Conservation (phyloP, 495 filamentous ascomycete genomes). For the Talaromyces trachyspermus region DNA sequence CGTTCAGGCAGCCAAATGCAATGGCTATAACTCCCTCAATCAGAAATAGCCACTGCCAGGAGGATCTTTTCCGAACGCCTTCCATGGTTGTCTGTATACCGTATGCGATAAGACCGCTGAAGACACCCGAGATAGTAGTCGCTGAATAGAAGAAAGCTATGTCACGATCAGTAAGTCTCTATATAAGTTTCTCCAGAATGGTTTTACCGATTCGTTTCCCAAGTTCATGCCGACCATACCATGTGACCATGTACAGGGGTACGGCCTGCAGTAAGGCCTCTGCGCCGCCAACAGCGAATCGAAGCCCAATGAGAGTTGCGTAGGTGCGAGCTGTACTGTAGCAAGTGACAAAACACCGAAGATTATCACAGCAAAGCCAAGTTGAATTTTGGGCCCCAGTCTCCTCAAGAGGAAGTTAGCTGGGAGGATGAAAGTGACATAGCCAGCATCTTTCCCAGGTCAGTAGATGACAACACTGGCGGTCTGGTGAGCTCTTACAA, state of each 20-base stretch:
- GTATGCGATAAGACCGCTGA: constrained; percentile 10
- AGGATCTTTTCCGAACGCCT: constrained; percentile 3
- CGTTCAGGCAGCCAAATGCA: neutral
- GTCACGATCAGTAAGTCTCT: neutral
- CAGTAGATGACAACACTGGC: neutral
- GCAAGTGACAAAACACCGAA: constrained; percentile 7
- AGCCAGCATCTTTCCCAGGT: constrained; percentile 6
- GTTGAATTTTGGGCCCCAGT: constrained; percentile 9
- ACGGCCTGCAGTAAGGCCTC: neutral
- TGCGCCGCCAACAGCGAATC: constrained; percentile 9
- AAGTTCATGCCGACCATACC: constrained; percentile 9
- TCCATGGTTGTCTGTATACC: constrained; percentile 12
- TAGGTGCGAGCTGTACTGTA: constrained; percentile 7
- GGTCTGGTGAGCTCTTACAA: neutral
- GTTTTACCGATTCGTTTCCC: neutral
- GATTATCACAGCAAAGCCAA: constrained; percentile 11
- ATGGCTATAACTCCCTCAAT: constrained; percentile 8
- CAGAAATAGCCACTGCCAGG: constrained; percentile 14
- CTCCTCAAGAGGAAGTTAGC: constrained; percentile 11
- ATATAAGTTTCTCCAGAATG: too few relatives aligned
- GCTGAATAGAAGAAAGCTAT: neutral
- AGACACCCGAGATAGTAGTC: constrained; percentile 11
- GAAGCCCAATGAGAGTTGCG: constrained; percentile 9
- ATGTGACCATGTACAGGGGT: constrained; percentile 11
- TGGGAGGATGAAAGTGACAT: constrained; percentile 11